Evolutionary conservation across 352 stramenopile species (phyloP).

Genomic region (Detonula confervacea): DNA sequence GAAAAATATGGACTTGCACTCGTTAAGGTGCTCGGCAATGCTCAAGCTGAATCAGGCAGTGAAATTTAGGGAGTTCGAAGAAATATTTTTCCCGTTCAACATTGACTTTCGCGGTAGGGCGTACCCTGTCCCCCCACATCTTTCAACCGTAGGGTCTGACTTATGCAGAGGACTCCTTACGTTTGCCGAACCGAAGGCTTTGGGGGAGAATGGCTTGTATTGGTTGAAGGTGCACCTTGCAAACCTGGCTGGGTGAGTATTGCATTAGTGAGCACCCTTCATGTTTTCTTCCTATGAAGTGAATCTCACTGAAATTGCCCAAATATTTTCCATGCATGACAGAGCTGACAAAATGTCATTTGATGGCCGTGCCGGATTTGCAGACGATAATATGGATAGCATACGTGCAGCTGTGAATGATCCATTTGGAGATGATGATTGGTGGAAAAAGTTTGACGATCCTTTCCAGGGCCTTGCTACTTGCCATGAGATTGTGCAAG

Average conservation of each 20-base stretch:
- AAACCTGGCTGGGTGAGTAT: conserved; percentile 86
- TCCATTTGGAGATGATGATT: conserved; percentile 89
- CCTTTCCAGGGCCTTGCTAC: conserved; percentile 97
- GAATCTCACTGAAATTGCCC: conserved; percentile 2
- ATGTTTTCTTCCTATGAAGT: background rate
- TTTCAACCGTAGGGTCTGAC: conserved; percentile 98
- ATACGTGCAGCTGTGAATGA: conserved; percentile 89
- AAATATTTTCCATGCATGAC: conserved; percentile 11
- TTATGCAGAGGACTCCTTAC: conserved; percentile 95
- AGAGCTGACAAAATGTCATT: conserved; percentile 94
- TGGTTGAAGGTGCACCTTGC: conserved; percentile 99
- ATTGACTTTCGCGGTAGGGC: conserved; percentile 98
- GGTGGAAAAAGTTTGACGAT: conserved; percentile 97
- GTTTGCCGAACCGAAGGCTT: conserved; percentile 94
- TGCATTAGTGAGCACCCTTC: background rate
- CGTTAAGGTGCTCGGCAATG: conserved; percentile 92
- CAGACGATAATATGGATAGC: conserved; percentile 93
- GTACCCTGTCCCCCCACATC: conserved; percentile 98
- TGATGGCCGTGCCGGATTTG: conserved; percentile 94
- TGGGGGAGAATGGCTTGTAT: conserved; percentile 93
- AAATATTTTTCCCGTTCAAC: conserved; percentile 99
- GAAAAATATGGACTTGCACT: conserved; percentile 91
- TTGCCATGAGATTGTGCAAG: conserved; percentile 95
- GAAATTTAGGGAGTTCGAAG: conserved; percentile 95
- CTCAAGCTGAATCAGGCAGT: conserved; percentile 96